Percentiles rank a stretch among this genome's conserved stretches.
Evolutionary conservation across 2,329 filamentous ascomycete species (phyloP).

Genomic region (Fusarium sp.): DNA sequence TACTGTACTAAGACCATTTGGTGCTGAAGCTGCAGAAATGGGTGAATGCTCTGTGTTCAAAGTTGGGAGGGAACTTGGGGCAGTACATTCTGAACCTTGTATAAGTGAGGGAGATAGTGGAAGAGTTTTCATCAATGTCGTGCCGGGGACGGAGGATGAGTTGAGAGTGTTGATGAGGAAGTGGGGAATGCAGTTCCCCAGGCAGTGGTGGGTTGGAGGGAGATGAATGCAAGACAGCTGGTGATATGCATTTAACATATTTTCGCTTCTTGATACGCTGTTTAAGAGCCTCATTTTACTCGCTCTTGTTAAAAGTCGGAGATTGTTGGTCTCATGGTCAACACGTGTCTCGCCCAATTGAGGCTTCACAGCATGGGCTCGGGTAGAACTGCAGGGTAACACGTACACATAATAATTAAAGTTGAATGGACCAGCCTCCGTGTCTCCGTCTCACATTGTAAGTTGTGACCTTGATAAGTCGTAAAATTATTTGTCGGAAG

Average conservation of each 20-base stretch:
- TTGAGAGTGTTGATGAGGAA: conserved; percentile 44
- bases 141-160: conserved; percentile 49
- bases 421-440: not conserved
- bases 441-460: not conserved
- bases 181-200: conserved; percentile 53
- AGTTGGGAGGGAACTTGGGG: conserved; percentile 53
- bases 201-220: conserved; percentile 41
- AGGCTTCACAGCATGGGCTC: not conserved
- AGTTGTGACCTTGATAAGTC: no score
- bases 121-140: conserved; percentile 52
- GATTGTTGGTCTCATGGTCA: not conserved
- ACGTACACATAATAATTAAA: not conserved
- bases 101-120: conserved; percentile 43
- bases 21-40: conserved; percentile 27
- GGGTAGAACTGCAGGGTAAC: not conserved
- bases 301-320: not conserved
- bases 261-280: not conserved
- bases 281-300: not conserved
- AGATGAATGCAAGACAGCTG: not conserved
- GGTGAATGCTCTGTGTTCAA: conserved; percentile 55
- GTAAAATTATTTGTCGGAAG: not conserved
- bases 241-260: not conserved
- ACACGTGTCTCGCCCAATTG: not conserved
- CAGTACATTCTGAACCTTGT: conserved; percentile 55
- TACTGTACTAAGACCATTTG: conserved; percentile 38